Evolutionary conservation across 495 filamentous ascomycete genomes (phyloP), one percentile per base, ranked within the genome.

Genomic region (Tuber magnatum): DNA sequence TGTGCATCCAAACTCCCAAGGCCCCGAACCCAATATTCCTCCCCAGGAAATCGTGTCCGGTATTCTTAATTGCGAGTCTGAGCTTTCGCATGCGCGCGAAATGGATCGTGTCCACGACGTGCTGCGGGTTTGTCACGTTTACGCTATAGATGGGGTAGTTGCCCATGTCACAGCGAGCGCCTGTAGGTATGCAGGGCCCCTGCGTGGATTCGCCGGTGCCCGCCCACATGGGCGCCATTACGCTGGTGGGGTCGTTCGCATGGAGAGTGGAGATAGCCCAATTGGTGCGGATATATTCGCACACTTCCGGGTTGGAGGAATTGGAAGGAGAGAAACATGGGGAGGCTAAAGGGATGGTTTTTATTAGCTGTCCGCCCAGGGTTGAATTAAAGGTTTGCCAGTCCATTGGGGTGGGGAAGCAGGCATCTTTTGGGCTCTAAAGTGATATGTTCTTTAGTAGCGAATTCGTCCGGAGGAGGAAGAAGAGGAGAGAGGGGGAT

Each of bases 11-110:
- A 48, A 87, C 82, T 14, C 82, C 84, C 18, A 87, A 82, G 41
- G 84, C 86, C 12, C 85, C 89, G 71, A 85, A 84, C 51, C 85
- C 87, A 8, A 86, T 88, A 18, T 87, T 87, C 69, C 87, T 86
- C 40, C 85, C 85, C 68, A 82, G 80, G 74, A 84, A 86, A 68
- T 78, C 76, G 22, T 78, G 76, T 1, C 77, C 70, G 24, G 61
- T 20, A 69, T 14, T 77, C 77, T 71, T 71, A 77, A 75, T 61
- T 22, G 46, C 44, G 18, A 83, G 72, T 42, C 81, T 73, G 12
- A 83, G 48, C 16, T 82, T 81, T 24, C 77, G 75, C 28, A 79
- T 72, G 14, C 73, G 70, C 10, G 81, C 81, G 70, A 81, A 83
- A 20, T 80, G 70, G 0, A 83, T 72, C 0, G 76, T 68, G 9